A percentile compares a stretch with the other conserved stretches of the same genome.
Conservation (phyloP, 2,329 filamentous ascomycete genomes). For the Clarireedia hainanense region DNA sequence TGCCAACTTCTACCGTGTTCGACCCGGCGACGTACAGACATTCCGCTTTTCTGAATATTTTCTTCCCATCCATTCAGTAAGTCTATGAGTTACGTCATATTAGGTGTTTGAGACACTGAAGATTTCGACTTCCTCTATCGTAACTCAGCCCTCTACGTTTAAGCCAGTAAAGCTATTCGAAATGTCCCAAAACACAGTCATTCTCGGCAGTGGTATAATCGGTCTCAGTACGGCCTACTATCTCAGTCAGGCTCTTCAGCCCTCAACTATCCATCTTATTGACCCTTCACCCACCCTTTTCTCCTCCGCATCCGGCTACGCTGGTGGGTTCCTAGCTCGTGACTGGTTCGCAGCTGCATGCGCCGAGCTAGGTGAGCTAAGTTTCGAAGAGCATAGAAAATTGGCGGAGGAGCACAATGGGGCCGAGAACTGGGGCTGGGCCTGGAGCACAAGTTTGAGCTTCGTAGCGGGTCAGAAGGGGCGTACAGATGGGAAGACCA, state of each 20-base stretch:
- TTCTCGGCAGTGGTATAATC: constrained; percentile 64
- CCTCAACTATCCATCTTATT: constrained; percentile 46
- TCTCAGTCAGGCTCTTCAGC: constrained; percentile 42
- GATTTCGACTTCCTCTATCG: not conserved
- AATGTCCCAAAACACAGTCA: constrained; percentile 36
- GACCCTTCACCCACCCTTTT: constrained; percentile 56
- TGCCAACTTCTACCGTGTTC: no score
- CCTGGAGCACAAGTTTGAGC: constrained; percentile 42
- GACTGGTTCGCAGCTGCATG: constrained; percentile 34
- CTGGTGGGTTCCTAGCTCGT: constrained; percentile 58
- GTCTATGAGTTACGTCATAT: not conserved
- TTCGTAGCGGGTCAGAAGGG: constrained; percentile 28
- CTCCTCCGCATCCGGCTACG: constrained; percentile 64
- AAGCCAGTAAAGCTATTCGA: not conserved
- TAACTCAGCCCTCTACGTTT: not conserved
- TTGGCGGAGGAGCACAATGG: constrained; percentile 17
- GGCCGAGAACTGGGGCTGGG: constrained; percentile 45
- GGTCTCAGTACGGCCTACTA: constrained; percentile 67
- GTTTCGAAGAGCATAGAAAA: constrained; percentile 54
- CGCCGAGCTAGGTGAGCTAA: constrained; percentile 54
- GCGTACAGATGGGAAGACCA: constrained; percentile 28
- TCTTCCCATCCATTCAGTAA: no score
- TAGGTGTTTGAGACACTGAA: not conserved
- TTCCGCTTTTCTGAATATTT: no score
- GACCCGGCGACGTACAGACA: no score